phyloP scores from a whole-genome alignment of 1,284 basidiomycete species.

The Sanguinoderma infundibulare region DNA sequence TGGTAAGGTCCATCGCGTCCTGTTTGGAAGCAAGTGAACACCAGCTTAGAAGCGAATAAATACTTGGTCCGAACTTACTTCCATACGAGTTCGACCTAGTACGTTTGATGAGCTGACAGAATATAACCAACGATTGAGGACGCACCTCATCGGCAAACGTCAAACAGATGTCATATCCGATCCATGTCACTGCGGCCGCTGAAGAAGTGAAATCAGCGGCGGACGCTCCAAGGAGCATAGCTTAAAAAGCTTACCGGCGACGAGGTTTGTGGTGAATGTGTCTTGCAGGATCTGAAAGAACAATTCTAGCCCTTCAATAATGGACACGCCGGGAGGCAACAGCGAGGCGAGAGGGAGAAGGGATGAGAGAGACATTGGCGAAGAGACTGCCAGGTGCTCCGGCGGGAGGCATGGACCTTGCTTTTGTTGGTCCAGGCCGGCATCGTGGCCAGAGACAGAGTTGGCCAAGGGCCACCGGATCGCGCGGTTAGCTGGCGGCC shows the following conservation, averaged over 20 bases:
- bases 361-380: constrained; percentile 4
- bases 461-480: not conserved
- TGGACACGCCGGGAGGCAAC: constrained; percentile 1
- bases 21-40: not conserved
- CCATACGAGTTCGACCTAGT: constrained; percentile 10
- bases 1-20: not conserved
- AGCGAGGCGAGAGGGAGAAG: not conserved
- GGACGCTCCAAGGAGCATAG: not conserved
- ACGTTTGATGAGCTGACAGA: not conserved
- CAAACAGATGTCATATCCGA: constrained; percentile 11
- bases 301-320: not conserved
- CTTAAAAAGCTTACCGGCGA: not conserved
- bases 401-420: not conserved
- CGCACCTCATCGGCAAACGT: constrained; percentile 10
- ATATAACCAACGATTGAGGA: not conserved
- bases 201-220: not conserved
- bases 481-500: not conserved
- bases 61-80: not conserved
- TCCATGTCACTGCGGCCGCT: constrained; percentile 12
- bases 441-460: not conserved
- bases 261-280: constrained; percentile 11
- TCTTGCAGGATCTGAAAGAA: constrained; percentile 7
- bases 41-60: not conserved
- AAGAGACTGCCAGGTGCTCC: not conserved
- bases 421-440: not conserved